Evolutionary conservation across 2,329 filamentous ascomycete genomes (phyloP).

Genomic region (Hypoxylon sp.): DNA sequence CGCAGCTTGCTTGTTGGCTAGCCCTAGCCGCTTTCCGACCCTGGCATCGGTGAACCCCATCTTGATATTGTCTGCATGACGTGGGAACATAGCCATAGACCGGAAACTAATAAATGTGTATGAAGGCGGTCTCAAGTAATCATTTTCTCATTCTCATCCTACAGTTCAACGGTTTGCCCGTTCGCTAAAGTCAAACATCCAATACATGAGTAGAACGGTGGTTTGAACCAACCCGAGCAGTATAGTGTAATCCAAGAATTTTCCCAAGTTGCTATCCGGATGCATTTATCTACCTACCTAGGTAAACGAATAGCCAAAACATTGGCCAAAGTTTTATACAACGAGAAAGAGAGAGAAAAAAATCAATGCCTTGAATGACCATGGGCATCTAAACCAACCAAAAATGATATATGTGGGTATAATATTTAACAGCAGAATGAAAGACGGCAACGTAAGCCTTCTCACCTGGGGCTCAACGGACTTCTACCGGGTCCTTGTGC

Average conservation of each 20-base stretch:
- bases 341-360: constrained; percentile 10
- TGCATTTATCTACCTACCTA: constrained; percentile 25
- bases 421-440: constrained; percentile 30
- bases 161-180: constrained; percentile 11
- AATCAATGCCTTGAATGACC: constrained; percentile 12
- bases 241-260: constrained; percentile 32
- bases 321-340: constrained; percentile 29
- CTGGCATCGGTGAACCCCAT: constrained; percentile 19
- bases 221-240: constrained; percentile 19
- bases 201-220: constrained; percentile 14
- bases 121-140: constrained; percentile 17
- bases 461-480: constrained; percentile 37
- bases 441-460: neutral
- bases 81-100: neutral
- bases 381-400: constrained; percentile 10
- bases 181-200: constrained; percentile 24
- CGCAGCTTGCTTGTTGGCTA: constrained; percentile 8
- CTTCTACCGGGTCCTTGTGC: constrained; percentile 44
- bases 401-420: constrained; percentile 29
- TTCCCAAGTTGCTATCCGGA: constrained; percentile 30
- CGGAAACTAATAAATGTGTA: no score
- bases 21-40: constrained; percentile 11
- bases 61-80: constrained; percentile 1
- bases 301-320: constrained; percentile 18
- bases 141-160: constrained; percentile 35